Percentiles rank a stretch among this genome's conserved stretches.
Conservation (phyloP, 805 yeast genomes). For the Candida awuae region DNA sequence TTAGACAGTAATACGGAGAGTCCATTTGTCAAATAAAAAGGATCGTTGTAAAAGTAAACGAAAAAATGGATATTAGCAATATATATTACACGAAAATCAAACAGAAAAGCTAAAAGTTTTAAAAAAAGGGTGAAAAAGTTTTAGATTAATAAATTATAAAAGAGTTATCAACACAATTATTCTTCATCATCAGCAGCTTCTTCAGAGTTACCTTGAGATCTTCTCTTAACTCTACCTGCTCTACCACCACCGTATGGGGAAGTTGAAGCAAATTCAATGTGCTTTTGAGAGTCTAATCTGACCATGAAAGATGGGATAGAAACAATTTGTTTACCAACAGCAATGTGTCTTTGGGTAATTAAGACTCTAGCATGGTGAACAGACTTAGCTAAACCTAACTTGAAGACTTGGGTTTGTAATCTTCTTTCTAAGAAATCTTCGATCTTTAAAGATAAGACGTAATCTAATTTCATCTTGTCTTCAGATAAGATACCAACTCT, state of each 20-base stretch:
- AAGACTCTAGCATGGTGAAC: constrained; percentile 99
- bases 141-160: constrained; percentile 9
- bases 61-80: no score
- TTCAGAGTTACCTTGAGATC: constrained; percentile 61
- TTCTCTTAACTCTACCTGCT: constrained; percentile 99
- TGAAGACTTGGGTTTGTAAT: constrained; percentile 99
- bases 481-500: constrained; percentile 98
- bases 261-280: constrained; percentile 97
- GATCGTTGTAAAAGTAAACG: no score
- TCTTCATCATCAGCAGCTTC: constrained; percentile 57
- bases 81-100: no score
- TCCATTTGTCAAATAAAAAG: no score
- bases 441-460: constrained; percentile 93
- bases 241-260: constrained; percentile 99
- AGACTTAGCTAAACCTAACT: constrained; percentile 98
- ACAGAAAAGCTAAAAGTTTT: background rate
- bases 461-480: constrained; percentile 99
- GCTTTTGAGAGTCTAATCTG: constrained; percentile 99
- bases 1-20: no score
- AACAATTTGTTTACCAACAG: constrained; percentile 99
- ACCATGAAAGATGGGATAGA: constrained; percentile 99
- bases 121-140: constrained; percentile 12
- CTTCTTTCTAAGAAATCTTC: constrained; percentile 99
- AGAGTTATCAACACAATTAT: constrained; percentile 34
- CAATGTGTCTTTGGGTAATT: constrained; percentile 98